Conservation (phyloP, 2,329 filamentous ascomycete species). For the Fusarium xylarioides region DNA sequence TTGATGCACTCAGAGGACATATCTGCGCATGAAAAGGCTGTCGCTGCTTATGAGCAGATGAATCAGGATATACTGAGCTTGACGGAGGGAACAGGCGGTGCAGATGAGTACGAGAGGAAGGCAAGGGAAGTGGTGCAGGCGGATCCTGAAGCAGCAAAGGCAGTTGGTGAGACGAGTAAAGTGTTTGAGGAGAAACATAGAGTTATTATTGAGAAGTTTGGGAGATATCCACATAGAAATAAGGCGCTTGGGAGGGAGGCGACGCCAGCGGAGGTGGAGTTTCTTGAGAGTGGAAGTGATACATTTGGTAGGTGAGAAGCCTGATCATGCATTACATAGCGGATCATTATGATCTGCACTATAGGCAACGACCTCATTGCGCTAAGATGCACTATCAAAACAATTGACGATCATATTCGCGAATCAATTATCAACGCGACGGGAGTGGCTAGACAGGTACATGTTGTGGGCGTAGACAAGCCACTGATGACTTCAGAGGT, state of each 20-base stretch:
- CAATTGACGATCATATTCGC: neutral
- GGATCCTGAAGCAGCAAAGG: slow-evolving; percentile 40
- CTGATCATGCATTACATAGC: neutral
- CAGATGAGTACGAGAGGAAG: slow-evolving; percentile 38
- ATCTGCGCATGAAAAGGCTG: slow-evolving; percentile 53
- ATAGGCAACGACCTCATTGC: neutral
- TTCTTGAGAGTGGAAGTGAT: slow-evolving; percentile 56
- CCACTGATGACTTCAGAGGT: neutral
- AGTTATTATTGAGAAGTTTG: slow-evolving; percentile 62
- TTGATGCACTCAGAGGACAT: slow-evolving; percentile 67
- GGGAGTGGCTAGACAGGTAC: neutral
- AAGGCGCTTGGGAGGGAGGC: slow-evolving; percentile 56
- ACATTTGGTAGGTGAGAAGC: slow-evolving; percentile 45
- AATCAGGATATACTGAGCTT: slow-evolving; percentile 47
- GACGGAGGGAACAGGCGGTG: slow-evolving; percentile 35
- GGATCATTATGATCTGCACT: neutral
- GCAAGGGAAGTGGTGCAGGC: slow-evolving; percentile 42
- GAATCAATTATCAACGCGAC: neutral
- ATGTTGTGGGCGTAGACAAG: too few relatives aligned
- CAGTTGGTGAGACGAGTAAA: slow-evolving; percentile 34
- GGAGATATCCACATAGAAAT: slow-evolving; percentile 69
- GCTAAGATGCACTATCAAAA: neutral
- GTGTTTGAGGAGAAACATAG: slow-evolving; percentile 57
- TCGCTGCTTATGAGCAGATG: slow-evolving; percentile 45
- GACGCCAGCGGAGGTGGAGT: slow-evolving; percentile 60